phyloP scores from a whole-genome alignment of 257 asterid species.

The Avicennia marina region DNA sequence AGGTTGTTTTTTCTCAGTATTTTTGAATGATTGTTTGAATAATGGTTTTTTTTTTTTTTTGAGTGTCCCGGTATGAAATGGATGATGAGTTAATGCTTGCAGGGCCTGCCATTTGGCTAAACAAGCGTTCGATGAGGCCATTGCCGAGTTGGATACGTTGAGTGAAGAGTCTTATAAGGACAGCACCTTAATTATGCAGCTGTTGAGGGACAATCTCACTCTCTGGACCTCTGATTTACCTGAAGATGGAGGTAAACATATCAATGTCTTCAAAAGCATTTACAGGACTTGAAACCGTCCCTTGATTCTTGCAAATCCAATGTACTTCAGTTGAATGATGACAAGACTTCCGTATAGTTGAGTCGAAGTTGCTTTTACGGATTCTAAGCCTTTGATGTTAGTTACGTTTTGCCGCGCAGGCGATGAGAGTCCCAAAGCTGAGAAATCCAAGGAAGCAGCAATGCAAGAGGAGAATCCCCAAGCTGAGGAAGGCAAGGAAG shows the following conservation, averaged over 20 bases:
- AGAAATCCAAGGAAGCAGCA: slow-evolving; percentile 47
- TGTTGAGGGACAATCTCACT: slow-evolving; percentile 88
- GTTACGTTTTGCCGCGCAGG: too few relatives aligned
- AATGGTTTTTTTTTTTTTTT: not conserved
- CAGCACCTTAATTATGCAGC: slow-evolving; percentile 94
- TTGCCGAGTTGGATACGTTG: slow-evolving; percentile 83
- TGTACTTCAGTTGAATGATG: too few relatives aligned
- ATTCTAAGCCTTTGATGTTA: too few relatives aligned
- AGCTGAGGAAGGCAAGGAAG: slow-evolving; percentile 27
- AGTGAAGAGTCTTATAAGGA: slow-evolving; percentile 94
- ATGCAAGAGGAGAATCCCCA: not conserved
- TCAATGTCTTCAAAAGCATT: not conserved
- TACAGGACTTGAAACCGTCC: not conserved
- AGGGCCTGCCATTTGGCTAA: slow-evolving; percentile 97
- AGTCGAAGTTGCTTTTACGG: too few relatives aligned
- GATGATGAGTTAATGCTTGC: slow-evolving; percentile 8
- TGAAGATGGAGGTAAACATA: slow-evolving; percentile 70
- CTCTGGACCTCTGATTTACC: slow-evolving; percentile 96
- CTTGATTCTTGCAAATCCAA: too few relatives aligned
- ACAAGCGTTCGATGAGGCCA: slow-evolving; percentile 94
- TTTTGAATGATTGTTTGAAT: not conserved
- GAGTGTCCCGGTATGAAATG: not conserved
- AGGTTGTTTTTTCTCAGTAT: slow-evolving; percentile 28
- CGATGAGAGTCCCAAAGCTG: slow-evolving; percentile 60
- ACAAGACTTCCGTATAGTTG: not conserved